Evolutionary conservation across 306 rosid genomes (phyloP).

Genomic region (Cyclanthera cordifolia): DNA sequence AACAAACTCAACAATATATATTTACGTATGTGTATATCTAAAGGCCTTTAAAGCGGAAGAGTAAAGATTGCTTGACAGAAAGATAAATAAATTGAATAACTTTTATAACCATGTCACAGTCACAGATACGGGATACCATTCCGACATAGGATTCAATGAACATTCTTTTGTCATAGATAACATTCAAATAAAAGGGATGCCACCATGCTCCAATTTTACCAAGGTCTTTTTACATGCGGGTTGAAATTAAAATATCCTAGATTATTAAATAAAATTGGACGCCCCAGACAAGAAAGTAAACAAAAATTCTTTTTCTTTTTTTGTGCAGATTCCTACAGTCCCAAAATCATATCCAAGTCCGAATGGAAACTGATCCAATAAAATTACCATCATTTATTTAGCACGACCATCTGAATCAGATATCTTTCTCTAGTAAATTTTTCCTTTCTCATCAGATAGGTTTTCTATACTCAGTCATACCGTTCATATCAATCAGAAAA

Average conservation of each 20-base stretch:
- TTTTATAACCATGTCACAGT: background rate
- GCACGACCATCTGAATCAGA: background rate
- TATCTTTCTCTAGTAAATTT: background rate
- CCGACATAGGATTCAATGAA: background rate
- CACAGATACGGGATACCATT: no score
- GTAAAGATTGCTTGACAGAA: background rate
- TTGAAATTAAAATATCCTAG: background rate
- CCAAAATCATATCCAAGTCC: background rate
- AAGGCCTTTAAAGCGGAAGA: background rate
- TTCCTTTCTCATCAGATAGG: background rate
- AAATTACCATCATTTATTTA: background rate
- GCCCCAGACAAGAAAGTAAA: background rate
- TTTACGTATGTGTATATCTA: background rate
- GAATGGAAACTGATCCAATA: background rate
- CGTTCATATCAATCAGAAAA: constrained; percentile 4
- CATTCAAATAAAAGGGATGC: background rate
- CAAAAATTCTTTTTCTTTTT: background rate
- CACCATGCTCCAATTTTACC: background rate
- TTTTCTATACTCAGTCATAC: background rate
- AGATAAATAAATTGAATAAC: background rate
- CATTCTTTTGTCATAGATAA: background rate
- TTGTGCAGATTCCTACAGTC: background rate
- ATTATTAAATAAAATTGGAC: background rate
- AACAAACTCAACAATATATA: constrained; percentile 5
- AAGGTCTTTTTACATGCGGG: background rate